Conservation (phyloP, 148 eudicot genomes). For the Silene uniflora region DNA sequence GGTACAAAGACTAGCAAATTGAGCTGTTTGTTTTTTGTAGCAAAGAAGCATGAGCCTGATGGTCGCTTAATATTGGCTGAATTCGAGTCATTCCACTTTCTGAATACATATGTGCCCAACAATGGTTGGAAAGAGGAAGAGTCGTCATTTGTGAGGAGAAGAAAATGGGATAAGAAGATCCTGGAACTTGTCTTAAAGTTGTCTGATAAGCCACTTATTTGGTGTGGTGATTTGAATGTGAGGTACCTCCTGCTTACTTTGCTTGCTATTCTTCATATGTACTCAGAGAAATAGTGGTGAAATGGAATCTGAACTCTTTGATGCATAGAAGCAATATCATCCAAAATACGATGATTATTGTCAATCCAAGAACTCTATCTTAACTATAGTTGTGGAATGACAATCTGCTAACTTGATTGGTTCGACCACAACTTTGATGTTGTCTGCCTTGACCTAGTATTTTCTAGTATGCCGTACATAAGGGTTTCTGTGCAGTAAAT, state of each 20-base stretch:
- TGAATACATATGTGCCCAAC: slow-evolving; percentile 92
- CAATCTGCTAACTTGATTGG: too few species aligned
- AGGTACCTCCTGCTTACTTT: slow-evolving; percentile 52
- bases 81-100: slow-evolving; percentile 68
- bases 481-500: too few species aligned
- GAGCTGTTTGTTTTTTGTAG: slow-evolving; percentile 32
- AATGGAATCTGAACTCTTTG: too few species aligned
- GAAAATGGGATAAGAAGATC: slow-evolving; percentile 98
- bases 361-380: too few species aligned
- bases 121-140: slow-evolving; percentile 99
- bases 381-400: too few species aligned
- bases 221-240: slow-evolving; percentile 98
- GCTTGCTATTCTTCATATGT: slow-evolving; percentile 10
- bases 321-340: neutral
- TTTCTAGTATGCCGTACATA: too few species aligned
- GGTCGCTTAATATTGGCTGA: slow-evolving; percentile 95
- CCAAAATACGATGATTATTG: neutral
- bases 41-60: slow-evolving; percentile 86
- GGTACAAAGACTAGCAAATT: neutral
- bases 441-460: too few species aligned
- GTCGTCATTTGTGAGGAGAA: slow-evolving; percentile 81
- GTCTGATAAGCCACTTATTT: slow-evolving; percentile 90
- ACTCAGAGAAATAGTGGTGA: too few species aligned
- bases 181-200: slow-evolving; percentile 62
- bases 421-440: too few species aligned